Base-by-base conservation (phyloP, 106 monocot genomes). In the Acorus calamus region DNA sequence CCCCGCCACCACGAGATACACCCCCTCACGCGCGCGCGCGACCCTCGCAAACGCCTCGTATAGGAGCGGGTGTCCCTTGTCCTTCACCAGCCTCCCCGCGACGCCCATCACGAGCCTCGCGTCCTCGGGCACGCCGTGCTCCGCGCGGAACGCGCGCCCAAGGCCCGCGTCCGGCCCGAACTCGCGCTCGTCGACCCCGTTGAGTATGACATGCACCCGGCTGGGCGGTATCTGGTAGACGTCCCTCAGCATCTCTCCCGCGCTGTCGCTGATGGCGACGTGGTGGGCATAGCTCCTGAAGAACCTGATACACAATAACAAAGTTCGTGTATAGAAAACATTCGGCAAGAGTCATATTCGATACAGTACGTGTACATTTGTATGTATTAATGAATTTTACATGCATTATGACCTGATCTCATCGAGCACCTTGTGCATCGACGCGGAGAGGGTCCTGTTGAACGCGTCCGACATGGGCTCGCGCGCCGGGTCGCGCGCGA, bases 191-290 rank as follows among this genome's bases (percentile, higher is more conserved):
- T 92, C 85, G 7, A 99, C 83, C 49, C 98, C 98, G 74, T 92
- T 99, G 44, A 92, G 85, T n/a, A 99, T 86, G 55, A 99, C 88
- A 67, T 99, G 98, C 2, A 92, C 92, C 7, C 98, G 76, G 42
- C 57, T 62, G 50, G 41, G 6, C 0, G 91, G 92, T 66, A 99
- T 81, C 57, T 99, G 98, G 68, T 99, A 99, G 55, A 88, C 83
- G 66, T 99, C 98, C 14, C 92, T 73, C 51, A 99, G 83, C 76
- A 92, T 88, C 63, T 99, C 98, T 3, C 92, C 98, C 28, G 68
- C 75, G 54, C 77, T 72, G 72, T 99, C 86, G 69, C 92, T 99
- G 65, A 88, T 88, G 59, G 92, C 92, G 4, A 92, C 80, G 62
- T 99, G 98, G 73, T 92, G 98, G 13, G 83, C 77, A 77, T 99